Evolutionary conservation across 1,139 yeast species (phyloP).

Genomic region (Pichia cactophila): DNA sequence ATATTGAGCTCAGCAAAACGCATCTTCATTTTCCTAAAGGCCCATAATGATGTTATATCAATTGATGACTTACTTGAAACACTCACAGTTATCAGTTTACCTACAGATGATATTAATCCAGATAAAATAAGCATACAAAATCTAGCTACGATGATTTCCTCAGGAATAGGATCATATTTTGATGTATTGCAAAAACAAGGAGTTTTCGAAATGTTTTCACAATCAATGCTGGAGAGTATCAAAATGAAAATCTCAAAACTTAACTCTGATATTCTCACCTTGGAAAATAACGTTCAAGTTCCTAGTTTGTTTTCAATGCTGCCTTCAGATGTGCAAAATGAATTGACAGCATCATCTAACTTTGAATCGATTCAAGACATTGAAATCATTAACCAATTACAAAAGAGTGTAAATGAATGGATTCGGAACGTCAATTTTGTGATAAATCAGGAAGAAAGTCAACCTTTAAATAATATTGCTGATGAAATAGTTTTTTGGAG

Average conservation of each 20-base stretch:
- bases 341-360: constrained; percentile 20
- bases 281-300: constrained; percentile 60
- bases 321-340: constrained; percentile 43
- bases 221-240: constrained; percentile 37
- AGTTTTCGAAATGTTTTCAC: constrained; percentile 8
- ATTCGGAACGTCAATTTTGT: constrained; percentile 53
- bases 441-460: constrained; percentile 44
- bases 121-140: constrained; percentile 31
- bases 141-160: constrained; percentile 49
- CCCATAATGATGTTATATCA: background rate
- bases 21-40: constrained; percentile 2
- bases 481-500: constrained; percentile 81
- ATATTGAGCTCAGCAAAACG: background rate
- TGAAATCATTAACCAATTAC: constrained; percentile 54
- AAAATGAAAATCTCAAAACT: constrained; percentile 65
- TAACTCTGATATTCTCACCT: constrained; percentile 57
- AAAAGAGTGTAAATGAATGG: constrained; percentile 67
- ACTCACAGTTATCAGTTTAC: constrained; percentile 7
- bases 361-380: constrained; percentile 39
- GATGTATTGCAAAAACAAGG: constrained; percentile 27
- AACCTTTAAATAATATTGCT: constrained; percentile 49
- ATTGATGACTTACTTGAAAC: background rate
- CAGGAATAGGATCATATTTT: constrained; percentile 48
- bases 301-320: constrained; percentile 52
- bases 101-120: background rate